Evolutionary conservation across 129 eudicot species (phyloP).

Genomic region (Smallanthus sonchifolius): DNA sequence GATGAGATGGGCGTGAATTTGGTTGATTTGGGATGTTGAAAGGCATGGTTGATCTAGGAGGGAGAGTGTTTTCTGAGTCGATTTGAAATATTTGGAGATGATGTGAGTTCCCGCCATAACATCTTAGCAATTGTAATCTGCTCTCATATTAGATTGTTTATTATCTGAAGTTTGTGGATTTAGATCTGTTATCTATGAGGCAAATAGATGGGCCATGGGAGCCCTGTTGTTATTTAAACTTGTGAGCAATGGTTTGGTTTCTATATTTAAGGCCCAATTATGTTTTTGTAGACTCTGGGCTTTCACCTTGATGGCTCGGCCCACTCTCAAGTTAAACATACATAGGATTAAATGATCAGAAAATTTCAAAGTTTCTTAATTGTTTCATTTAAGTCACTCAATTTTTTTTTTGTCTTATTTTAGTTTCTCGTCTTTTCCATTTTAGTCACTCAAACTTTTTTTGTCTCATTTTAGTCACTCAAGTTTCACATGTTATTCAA

Average conservation of each 20-base stretch:
- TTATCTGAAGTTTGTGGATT: background rate
- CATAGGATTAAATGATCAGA: no score
- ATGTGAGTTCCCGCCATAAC: constrained; percentile 12
- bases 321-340: background rate
- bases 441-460: no score
- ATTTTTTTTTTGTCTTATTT: no score
- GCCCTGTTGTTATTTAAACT: background rate
- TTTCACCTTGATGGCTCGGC: background rate
- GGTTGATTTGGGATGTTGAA: constrained; percentile 41
- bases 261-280: background rate
- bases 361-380: no score
- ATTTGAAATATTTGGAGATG: constrained; percentile 48
- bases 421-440: no score
- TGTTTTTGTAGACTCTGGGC: background rate
- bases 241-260: background rate
- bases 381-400: no score
- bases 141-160: background rate
- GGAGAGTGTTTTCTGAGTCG: constrained; percentile 39
- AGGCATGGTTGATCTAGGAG: constrained; percentile 48
- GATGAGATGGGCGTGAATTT: constrained; percentile 70
- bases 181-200: background rate
- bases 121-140: constrained; percentile 12
- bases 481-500: no score
- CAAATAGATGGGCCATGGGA: background rate
- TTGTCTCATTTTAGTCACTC: no score